Conservation (phyloP, 192 early-diverging fungal species). For the Backusella parvicylindrica region DNA sequence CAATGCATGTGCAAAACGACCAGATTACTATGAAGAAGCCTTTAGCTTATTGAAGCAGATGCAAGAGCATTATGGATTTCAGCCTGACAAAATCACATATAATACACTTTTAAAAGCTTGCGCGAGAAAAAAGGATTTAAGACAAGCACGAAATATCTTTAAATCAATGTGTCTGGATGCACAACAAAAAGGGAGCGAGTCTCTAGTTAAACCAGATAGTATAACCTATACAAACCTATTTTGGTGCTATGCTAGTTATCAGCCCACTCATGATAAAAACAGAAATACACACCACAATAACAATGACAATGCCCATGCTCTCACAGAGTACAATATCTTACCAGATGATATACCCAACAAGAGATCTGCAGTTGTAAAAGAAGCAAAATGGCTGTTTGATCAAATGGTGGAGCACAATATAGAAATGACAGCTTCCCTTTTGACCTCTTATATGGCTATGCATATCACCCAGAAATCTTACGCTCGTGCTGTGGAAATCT, state of each 20-base stretch:
- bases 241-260: conserved; percentile 60
- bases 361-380: conserved; percentile 25
- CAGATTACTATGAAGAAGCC: conserved; percentile 83
- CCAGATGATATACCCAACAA: conserved; percentile 2
- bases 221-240: conserved; percentile 68
- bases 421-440: conserved; percentile 38
- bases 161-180: conserved; percentile 52
- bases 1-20: conserved; percentile 72
- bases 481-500: conserved; percentile 42
- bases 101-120: conserved; percentile 78
- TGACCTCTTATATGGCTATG: conserved; percentile 60
- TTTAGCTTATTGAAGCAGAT: conserved; percentile 82
- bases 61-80: conserved; percentile 73
- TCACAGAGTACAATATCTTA: conserved; percentile 8
- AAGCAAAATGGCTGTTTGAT: conserved; percentile 33
- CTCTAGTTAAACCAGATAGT: conserved; percentile 49
- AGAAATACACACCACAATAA: conserved; percentile 13
- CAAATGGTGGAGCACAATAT: conserved; percentile 16
- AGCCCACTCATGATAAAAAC: neutral
- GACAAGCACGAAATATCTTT: conserved; percentile 62
- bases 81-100: conserved; percentile 76
- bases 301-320: neutral
- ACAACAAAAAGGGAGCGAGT: conserved; percentile 29
- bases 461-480: conserved; percentile 52
- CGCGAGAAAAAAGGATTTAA: conserved; percentile 70